Evolutionary conservation across 1,284 basidiomycete genomes (phyloP).

Genomic region (Malassezia japonica): DNA sequence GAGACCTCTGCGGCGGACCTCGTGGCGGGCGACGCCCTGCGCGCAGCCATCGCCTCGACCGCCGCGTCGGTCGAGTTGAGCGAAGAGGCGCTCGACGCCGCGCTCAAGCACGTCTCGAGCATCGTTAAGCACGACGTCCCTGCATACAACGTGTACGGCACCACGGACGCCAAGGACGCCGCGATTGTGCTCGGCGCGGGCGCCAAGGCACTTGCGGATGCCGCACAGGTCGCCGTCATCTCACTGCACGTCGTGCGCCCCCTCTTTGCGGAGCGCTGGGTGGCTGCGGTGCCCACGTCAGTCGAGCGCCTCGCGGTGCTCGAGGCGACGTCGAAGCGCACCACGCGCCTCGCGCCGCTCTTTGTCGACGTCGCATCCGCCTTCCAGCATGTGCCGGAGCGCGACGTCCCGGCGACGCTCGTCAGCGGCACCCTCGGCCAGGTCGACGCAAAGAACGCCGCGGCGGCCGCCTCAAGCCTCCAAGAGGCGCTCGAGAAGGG

Average conservation of each 20-base stretch:
- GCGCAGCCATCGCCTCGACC: background rate
- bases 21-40: conserved; percentile 4
- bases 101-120: conserved; percentile 32
- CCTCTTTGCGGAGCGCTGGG: conserved; percentile 59
- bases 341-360: conserved; percentile 76
- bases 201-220: conserved; percentile 48
- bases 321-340: conserved; percentile 66
- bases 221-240: conserved; percentile 55
- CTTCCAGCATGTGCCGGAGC: conserved; percentile 58
- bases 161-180: conserved; percentile 24
- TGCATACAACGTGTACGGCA: conserved; percentile 34
- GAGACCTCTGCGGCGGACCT: background rate
- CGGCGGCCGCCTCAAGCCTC: conserved; percentile 27
- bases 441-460: conserved; percentile 20
- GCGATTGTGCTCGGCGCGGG: conserved; percentile 39
- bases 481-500: conserved; percentile 21
- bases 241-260: conserved; percentile 68
- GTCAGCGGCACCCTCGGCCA: conserved; percentile 33
- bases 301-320: conserved; percentile 69
- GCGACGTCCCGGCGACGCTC: conserved; percentile 23
- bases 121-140: conserved; percentile 31
- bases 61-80: background rate
- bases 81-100: conserved; percentile 25
- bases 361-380: conserved; percentile 72
- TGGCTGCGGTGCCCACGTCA: conserved; percentile 59